Evolutionary conservation across 306 rosid genomes (phyloP).

Genomic region (Acacia crassicarpa): DNA sequence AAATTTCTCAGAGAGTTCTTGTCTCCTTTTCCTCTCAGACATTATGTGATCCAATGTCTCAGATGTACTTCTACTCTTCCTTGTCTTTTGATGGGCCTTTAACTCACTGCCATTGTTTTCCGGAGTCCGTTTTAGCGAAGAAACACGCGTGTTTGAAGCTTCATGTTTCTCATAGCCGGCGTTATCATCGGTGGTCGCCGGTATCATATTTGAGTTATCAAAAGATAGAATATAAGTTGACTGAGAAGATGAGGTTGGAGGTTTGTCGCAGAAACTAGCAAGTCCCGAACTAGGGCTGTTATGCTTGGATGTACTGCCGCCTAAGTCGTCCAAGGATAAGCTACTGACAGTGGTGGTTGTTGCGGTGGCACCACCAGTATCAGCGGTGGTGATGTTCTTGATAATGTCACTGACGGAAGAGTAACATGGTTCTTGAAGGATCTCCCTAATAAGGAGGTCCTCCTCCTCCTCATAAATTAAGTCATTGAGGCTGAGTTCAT

Average conservation of each 20-base stretch:
- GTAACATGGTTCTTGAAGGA: slow-evolving; percentile 17
- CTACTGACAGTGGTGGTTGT: neutral
- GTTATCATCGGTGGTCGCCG: neutral
- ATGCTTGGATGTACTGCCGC: neutral
- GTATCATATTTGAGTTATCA: neutral
- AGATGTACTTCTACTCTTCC: slow-evolving; percentile 9
- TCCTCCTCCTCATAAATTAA: slow-evolving; percentile 8
- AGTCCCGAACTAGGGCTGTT: neutral
- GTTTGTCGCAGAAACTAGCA: neutral
- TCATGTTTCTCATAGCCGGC: neutral
- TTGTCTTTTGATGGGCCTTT: slow-evolving; percentile 9
- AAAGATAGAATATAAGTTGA: slow-evolving; percentile 13
- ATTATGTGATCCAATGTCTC: slow-evolving; percentile 27
- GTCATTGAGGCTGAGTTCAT: neutral
- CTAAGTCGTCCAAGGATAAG: neutral
- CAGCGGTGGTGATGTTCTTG: neutral
- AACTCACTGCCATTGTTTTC: neutral
- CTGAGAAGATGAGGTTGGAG: neutral
- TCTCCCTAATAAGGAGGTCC: slow-evolving; percentile 8
- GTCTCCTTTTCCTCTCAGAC: slow-evolving; percentile 23
- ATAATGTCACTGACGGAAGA: slow-evolving; percentile 1
- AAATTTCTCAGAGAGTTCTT: slow-evolving; percentile 32
- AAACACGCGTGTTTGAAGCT: neutral
- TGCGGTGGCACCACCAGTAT: neutral
- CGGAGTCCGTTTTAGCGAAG: neutral